Evolutionary conservation across 2,329 filamentous ascomycete species (phyloP), one percentile per base, ranked within the genome.

Genomic region (Aureobasidium sp.): DNA sequence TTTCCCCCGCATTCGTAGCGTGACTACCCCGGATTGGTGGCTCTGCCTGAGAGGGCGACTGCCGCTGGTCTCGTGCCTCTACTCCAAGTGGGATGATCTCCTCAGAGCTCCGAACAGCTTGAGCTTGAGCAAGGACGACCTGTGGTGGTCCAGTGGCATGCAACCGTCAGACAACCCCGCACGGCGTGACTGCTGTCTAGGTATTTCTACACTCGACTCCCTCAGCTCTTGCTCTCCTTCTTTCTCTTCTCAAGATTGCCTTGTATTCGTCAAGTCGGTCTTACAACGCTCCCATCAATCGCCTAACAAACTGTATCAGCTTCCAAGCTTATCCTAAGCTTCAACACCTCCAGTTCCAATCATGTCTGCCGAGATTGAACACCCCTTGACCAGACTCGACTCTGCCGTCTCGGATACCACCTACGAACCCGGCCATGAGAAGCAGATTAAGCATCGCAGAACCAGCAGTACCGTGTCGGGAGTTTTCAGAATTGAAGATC

Each of bases 381-480:
- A 64, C 66, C 84, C 87, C 71, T 84, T 96, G 74, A 83, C 84
- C 78, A 96, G 95, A 82, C 86, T 96, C 80, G 92, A 97, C 78
- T 96, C 92, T 64, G 91, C 90, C 80, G 86, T 95, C 73, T 87
- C 91, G 74, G 90, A 90, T 76, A 66, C 70, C 29, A 77, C 92
- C 70, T 83, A 85, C 68, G 82, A 84, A 70, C 87, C 86, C 63
- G 83, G 88, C 37, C 84, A 87, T 73, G 87, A 91, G 67, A 79
- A 81, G 70, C 84, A 84, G 74, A 84, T 83, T 73, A 77, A 78
- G 67, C 83, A 87, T 73, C 83, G 87, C 69, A 85, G 91, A 77
- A 79, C 81, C 66, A 91, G 90, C 75, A 93, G 90, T 62, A 84
- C 82, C 71, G 83, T 83, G 49, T 82, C 87, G 65, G 90, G 88